phyloP scores from a whole-genome alignment of 345 rosid genomes.

The Barbarea vulgaris region DNA sequence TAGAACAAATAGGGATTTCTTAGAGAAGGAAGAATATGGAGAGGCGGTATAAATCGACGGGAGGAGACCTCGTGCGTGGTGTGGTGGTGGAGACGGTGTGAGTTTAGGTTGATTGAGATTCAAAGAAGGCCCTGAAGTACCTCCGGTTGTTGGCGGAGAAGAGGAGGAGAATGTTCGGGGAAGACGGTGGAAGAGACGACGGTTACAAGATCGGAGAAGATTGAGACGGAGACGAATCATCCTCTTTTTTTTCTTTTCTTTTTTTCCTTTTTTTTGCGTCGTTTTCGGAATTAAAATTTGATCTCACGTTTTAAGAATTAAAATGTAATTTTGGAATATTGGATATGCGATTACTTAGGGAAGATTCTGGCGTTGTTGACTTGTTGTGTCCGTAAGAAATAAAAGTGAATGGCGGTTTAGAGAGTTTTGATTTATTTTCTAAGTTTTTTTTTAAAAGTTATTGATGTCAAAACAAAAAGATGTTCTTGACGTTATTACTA shows the following conservation, averaged over 20 bases:
- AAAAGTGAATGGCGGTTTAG: slow-evolving; percentile 3
- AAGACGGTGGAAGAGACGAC: slow-evolving; percentile 45
- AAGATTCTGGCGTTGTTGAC: slow-evolving; percentile 29
- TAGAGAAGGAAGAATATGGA: slow-evolving; percentile 39
- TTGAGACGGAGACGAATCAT: slow-evolving; percentile 60
- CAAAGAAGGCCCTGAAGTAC: slow-evolving; percentile 34
- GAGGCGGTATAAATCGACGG: slow-evolving; percentile 37
- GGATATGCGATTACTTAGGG: slow-evolving; percentile 38
- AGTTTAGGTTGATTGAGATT: slow-evolving; percentile 37
- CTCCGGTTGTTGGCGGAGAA: slow-evolving; percentile 41
- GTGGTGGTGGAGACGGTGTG: slow-evolving; percentile 38
- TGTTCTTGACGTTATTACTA: too few relatives aligned
- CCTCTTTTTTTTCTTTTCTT: background rate
- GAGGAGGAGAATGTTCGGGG: slow-evolving; percentile 50
- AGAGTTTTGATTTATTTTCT: background rate
- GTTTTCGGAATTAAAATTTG: slow-evolving; percentile 24
- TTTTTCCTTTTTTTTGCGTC: slow-evolving; percentile 3
- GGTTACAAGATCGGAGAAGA: slow-evolving; percentile 46
- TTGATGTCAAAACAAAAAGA: too few relatives aligned
- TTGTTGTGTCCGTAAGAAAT: background rate
- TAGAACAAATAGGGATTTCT: slow-evolving; percentile 50
- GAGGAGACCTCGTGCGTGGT: slow-evolving; percentile 36
- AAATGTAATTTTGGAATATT: slow-evolving; percentile 20
- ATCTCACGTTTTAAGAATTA: background rate
- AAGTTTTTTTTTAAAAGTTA: too few relatives aligned